A percentile compares a stretch with the other conserved stretches of the same genome.
phyloP scores from a whole-genome alignment of 176 grass and related monocot genomes.

The Oryza meyeriana region DNA sequence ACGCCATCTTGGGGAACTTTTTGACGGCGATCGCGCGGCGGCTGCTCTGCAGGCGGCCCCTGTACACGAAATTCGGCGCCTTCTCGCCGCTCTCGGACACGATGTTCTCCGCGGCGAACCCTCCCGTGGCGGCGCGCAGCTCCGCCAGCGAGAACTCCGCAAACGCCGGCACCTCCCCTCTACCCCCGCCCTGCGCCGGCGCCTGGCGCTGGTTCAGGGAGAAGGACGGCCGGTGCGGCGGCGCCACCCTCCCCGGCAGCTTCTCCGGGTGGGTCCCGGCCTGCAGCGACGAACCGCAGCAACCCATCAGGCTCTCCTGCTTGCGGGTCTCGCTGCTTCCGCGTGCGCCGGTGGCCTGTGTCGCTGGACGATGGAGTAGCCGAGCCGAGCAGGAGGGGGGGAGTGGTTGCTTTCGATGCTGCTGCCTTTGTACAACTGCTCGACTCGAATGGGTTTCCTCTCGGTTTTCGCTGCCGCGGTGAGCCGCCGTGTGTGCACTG shows the following conservation, averaged over 20 bases:
- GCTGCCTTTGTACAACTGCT: not conserved
- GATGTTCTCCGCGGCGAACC: constrained; percentile 66
- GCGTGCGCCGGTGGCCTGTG: too few species aligned
- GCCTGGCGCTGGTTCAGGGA: constrained; percentile 24
- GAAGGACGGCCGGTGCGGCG: constrained; percentile 33
- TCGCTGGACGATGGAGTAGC: not conserved
- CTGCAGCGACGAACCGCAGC: constrained; percentile 64
- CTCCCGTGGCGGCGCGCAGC: constrained; percentile 66
- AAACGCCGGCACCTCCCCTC: constrained; percentile 42
- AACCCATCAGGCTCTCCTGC: constrained; percentile 49
- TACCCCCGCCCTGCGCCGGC: not conserved
- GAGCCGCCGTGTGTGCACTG: not conserved
- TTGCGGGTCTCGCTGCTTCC: too few species aligned
- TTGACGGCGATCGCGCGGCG: constrained; percentile 86
- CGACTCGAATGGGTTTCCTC: not conserved
- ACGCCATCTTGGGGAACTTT: constrained; percentile 85
- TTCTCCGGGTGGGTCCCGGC: constrained; percentile 60
- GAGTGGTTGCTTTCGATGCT: not conserved
- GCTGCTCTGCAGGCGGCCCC: constrained; percentile 50
- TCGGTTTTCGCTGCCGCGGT: constrained; percentile 19
- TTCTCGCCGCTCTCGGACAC: constrained; percentile 96
- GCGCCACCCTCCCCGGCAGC: constrained; percentile 19
- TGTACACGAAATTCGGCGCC: constrained; percentile 93
- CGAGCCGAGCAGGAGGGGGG: not conserved
- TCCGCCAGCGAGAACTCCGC: constrained; percentile 74